Conservation (phyloP, 768 basidiomycete genomes). For the Cubamyces lactineus region DNA sequence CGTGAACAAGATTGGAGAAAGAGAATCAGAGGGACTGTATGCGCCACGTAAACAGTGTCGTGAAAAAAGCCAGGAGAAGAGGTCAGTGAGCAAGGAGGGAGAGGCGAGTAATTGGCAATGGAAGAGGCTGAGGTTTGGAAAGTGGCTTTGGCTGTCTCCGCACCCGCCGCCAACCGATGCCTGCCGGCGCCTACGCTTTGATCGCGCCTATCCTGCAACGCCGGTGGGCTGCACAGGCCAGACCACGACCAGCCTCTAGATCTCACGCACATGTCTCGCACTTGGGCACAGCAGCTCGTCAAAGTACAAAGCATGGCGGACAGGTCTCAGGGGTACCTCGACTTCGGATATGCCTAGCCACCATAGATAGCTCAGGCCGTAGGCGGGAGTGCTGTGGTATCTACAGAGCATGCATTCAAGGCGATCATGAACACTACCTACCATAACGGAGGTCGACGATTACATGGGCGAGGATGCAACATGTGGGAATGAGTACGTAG, state of each 20-base stretch:
- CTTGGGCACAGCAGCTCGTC: neutral
- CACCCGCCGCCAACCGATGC: conserved; percentile 6
- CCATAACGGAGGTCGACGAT: conserved; percentile 20
- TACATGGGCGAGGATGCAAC: conserved; percentile 28
- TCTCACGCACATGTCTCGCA: too few relatives aligned
- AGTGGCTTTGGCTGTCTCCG: conserved; percentile 15
- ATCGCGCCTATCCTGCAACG: neutral
- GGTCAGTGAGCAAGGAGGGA: neutral
- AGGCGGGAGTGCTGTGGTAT: neutral
- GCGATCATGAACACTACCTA: conserved; percentile 23
- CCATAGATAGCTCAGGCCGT: too few relatives aligned
- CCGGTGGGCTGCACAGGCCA: neutral
- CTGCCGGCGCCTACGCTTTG: neutral
- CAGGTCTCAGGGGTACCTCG: too few relatives aligned
- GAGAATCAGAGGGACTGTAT: neutral
- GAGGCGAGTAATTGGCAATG: conserved; percentile 14
- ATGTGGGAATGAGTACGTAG: conserved; percentile 23
- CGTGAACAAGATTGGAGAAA: neutral
- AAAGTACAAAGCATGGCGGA: too few relatives aligned
- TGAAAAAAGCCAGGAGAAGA: neutral
- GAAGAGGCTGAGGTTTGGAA: neutral
- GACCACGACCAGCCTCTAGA: neutral
- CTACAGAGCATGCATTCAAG: conserved; percentile 20
- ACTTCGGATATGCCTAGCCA: too few relatives aligned
- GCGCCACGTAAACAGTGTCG: neutral